A percentile compares a stretch with the other conserved stretches of the same genome.
phyloP scores from a whole-genome alignment of 73 alveolate genomes.

The Blepharisma japonicum region DNA sequence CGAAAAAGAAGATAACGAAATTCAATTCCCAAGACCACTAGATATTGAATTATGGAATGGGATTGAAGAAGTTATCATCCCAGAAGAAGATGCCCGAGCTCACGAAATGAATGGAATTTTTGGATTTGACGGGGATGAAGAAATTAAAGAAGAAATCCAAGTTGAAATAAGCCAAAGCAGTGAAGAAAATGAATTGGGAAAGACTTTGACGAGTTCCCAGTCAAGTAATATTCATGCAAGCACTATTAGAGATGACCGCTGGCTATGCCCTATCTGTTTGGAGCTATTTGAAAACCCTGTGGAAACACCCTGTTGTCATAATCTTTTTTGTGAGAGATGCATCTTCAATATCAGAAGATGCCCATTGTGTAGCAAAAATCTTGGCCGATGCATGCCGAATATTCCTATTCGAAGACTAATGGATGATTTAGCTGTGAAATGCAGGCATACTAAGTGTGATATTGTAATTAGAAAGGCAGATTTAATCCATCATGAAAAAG shows the following conservation, averaged over 20 bases:
- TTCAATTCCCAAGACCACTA: too few species aligned
- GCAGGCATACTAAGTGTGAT: conserved; percentile 48
- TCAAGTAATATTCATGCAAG: not conserved
- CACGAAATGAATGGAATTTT: too few species aligned
- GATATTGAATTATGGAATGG: too few species aligned
- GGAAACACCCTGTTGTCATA: conserved; percentile 74
- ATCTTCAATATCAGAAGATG: conserved; percentile 39
- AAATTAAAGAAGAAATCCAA: too few species aligned
- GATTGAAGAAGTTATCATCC: too few species aligned
- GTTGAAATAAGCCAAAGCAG: too few species aligned
- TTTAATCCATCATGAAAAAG: conserved; percentile 37
- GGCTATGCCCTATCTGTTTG: conserved; percentile 72
- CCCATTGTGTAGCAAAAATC: conserved; percentile 54
- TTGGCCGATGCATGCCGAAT: conserved; percentile 51
- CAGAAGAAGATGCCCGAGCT: too few species aligned
- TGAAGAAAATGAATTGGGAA: too few species aligned
- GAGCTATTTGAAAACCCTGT: conserved; percentile 68
- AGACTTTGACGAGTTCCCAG: too few species aligned
- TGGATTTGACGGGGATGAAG: too few species aligned
- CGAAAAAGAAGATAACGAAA: too few species aligned
- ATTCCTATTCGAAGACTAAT: conserved; percentile 66
- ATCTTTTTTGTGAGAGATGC: conserved; percentile 66
- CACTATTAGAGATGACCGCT: conserved; percentile 47
- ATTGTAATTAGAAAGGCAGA: conserved; percentile 55
- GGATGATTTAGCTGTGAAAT: conserved; percentile 46